A percentile compares a stretch with the other conserved stretches of the same genome.
These are phyloP conservation scores for Zancudomyces culisetae DNA, from an alignment of 371 early-diverging fungal genomes.

Conservation along the genomic window DNA sequence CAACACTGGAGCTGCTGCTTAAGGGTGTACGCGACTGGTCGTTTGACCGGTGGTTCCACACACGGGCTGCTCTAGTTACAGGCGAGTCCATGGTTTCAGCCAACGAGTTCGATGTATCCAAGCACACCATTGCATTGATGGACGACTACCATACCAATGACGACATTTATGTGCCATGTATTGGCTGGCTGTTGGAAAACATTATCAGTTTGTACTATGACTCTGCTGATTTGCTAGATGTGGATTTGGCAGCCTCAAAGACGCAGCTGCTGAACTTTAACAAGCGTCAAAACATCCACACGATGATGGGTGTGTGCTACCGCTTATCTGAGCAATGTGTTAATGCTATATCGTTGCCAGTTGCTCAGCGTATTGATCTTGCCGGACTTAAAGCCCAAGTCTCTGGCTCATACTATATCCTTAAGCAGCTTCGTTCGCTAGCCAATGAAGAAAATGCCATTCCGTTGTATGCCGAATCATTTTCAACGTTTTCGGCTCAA, in stretches of 20 bases:
- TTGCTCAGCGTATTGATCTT: slow-evolving; percentile 15
- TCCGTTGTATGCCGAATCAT: slow-evolving; percentile 2
- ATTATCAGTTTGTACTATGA: slow-evolving; percentile 33
- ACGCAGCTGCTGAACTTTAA: slow-evolving; percentile 40
- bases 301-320: slow-evolving; percentile 35
- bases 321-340: slow-evolving; percentile 19
- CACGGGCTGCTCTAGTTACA: slow-evolving; percentile 3
- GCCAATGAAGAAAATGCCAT: slow-evolving; percentile 2
- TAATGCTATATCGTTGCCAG: slow-evolving; percentile 19
- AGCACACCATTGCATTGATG: neutral
- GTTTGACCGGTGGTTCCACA: slow-evolving; percentile 9
- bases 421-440: neutral
- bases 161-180: slow-evolving; percentile 28
- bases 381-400: slow-evolving; percentile 5
- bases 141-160: neutral
- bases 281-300: slow-evolving; percentile 43
- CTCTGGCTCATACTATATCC: neutral
- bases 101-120: neutral
- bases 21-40: slow-evolving; percentile 24
- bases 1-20: slow-evolving; percentile 34
- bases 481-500: too few relatives aligned
- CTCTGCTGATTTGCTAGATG: slow-evolving; percentile 27
- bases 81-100: slow-evolving; percentile 2
- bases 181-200: slow-evolving; percentile 33
- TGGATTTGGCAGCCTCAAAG: neutral